Conservation (phyloP, 1,284 basidiomycete species). For the Mrakiaceae sp. region DNA sequence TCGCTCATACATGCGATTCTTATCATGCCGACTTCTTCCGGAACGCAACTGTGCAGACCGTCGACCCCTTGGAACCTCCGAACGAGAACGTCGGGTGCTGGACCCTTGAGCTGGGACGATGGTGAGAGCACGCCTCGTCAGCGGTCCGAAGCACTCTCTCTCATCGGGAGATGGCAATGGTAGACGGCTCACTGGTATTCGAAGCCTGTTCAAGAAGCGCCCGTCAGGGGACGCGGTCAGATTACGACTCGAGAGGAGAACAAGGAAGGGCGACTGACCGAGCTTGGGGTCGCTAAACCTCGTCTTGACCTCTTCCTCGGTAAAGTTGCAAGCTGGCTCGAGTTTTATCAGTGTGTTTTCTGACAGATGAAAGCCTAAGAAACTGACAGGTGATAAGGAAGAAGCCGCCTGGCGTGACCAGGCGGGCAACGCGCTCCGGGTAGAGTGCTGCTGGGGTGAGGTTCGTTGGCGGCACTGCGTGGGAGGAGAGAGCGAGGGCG, state of each 20-base stretch:
- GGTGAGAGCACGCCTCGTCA: no score
- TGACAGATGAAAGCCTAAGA: neutral
- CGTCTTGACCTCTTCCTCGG: conserved; percentile 58
- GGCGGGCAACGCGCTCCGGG: conserved; percentile 45
- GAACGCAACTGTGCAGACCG: conserved; percentile 63
- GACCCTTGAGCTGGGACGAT: conserved; percentile 48
- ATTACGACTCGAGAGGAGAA: neutral
- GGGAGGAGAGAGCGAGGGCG: conserved; percentile 65
- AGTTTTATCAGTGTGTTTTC: neutral
- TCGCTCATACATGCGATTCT: no score
- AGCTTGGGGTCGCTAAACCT: conserved; percentile 4
- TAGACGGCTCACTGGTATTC: conserved; percentile 47
- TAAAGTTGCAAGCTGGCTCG: conserved; percentile 72
- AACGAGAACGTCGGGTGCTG: conserved; percentile 60
- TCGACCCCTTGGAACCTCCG: conserved; percentile 61
- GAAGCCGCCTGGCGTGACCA: conserved; percentile 54
- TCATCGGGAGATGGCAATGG: neutral
- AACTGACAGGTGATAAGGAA: conserved; percentile 72
- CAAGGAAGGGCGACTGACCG: neutral
- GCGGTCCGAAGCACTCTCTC: no score
- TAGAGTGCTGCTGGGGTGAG: conserved; percentile 38
- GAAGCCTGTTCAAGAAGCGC: conserved; percentile 37
- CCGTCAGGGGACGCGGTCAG: neutral
- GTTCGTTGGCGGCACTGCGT: conserved; percentile 20
- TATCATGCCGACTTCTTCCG: conserved; percentile 32